Evolutionary conservation across 1,284 basidiomycete species (phyloP), one percentile per base, ranked within the genome.

Genomic region (Hypsizygus ulmarius): DNA sequence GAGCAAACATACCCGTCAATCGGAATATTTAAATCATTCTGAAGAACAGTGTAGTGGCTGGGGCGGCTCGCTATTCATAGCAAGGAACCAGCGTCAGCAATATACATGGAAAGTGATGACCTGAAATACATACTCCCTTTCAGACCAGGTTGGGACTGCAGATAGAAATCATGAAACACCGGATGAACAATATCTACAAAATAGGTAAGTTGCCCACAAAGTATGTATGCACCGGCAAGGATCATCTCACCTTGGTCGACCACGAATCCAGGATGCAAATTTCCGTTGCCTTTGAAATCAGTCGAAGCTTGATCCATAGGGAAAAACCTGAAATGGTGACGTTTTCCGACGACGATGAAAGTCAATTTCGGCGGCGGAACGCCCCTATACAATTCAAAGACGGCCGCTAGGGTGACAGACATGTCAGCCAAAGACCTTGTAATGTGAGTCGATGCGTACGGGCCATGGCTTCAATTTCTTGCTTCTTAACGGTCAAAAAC

Each of bases 311-410:
- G 34, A 10, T 55, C 38, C 5, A 49, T 39, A 2, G 72, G 70
- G 50, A 73, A 73, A 57, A 73, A 72, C 11, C 69, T 55, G 25
- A 67, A 60, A 49, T 72, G 71, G 41, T 70, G 70, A 15, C 69
- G 58, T 45, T 74, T 74, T 1, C 67, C 68, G 10, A 73, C 72
- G 14, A 72, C 61, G 14, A 73, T 56, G 43, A 68, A 69, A 0
- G 60, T 65, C 0, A 72, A 30, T 14, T 47, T 47, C 1, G 68
- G 68, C 21, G 45, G 47, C 2, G 40, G 21, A 7, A 3, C 33
- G 1, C 14, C 21, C 4, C 44, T 41, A 16, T 53, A 41, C 16
- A 21, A 15, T 3, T 36, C 47, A 39, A 58, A 58, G 7, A 39
- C 38, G 5, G 49, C 39, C 7, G 15, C 38, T 2, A 58, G 21